These are phyloP conservation scores for Sapria himalayana DNA, from an alignment of 345 rosid genomes.

Conservation along the genomic window DNA sequence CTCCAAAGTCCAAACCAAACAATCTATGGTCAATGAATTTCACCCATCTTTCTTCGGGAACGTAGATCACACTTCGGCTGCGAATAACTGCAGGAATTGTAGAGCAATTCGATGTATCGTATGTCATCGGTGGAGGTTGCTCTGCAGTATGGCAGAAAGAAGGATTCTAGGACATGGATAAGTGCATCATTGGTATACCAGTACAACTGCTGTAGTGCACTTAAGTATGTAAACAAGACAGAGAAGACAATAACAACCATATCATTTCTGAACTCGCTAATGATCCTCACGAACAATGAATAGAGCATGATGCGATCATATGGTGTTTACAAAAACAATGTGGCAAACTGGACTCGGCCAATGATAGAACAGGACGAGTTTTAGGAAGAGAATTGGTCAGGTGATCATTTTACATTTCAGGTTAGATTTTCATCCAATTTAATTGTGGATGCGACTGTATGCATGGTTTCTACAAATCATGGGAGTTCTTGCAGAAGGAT, in stretches of 20 bases:
- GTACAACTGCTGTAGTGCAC: slow-evolving; percentile 52
- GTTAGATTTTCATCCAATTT: no score
- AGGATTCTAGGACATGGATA: slow-evolving; percentile 68
- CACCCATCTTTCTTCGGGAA: slow-evolving; percentile 30
- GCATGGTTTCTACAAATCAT: no score
- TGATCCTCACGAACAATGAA: slow-evolving; percentile 40
- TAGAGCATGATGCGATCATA: slow-evolving; percentile 45
- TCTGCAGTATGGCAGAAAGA: slow-evolving; percentile 23
- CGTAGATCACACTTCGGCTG: slow-evolving; percentile 37
- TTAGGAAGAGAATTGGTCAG: no score
- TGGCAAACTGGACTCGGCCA: slow-evolving; percentile 36
- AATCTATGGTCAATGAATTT: slow-evolving; percentile 34
- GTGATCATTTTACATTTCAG: no score
- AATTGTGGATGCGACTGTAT: no score
- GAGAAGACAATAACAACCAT: slow-evolving; percentile 31
- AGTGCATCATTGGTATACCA: slow-evolving; percentile 55
- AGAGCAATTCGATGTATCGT: slow-evolving; percentile 33
- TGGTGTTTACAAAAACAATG: slow-evolving; percentile 28
- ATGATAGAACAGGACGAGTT: slow-evolving; percentile 63
- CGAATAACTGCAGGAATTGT: slow-evolving; percentile 32
- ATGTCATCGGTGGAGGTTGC: slow-evolving; percentile 19
- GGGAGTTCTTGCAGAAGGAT: no score
- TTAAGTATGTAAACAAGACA: slow-evolving; percentile 57
- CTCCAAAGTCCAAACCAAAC: slow-evolving; percentile 29
- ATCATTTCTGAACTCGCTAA: slow-evolving; percentile 33